Conservation (phyloP, 2,329 filamentous ascomycete species). For the Acarospora socialis region DNA sequence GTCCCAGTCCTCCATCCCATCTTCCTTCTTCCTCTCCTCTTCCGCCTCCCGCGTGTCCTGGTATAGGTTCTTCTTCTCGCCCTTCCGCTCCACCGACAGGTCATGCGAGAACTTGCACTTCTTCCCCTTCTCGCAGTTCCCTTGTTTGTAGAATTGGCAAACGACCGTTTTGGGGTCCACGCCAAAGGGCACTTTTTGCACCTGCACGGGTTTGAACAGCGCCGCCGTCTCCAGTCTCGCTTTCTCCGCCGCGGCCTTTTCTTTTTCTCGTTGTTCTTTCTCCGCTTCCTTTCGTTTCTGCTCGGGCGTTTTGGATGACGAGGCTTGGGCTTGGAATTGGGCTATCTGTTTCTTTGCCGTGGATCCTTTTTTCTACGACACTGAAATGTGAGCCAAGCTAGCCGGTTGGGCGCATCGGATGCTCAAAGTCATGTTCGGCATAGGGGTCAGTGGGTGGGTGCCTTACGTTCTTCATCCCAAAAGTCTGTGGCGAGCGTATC, state of each 20-base stretch:
- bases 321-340: constrained; percentile 60
- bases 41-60: constrained; percentile 65
- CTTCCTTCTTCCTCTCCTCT: constrained; percentile 61
- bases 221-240: constrained; percentile 68
- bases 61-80: constrained; percentile 84
- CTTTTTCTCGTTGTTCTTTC: constrained; percentile 55
- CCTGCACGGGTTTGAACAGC: constrained; percentile 80
- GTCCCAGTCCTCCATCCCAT: constrained; percentile 94
- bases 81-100: constrained; percentile 73
- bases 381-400: constrained; percentile 1
- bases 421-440: too few species aligned
- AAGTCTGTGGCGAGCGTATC: constrained; percentile 41
- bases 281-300: constrained; percentile 66
- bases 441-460: too few species aligned
- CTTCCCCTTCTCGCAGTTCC: constrained; percentile 88
- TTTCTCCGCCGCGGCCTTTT: constrained; percentile 80
- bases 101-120: constrained; percentile 99
- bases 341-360: constrained; percentile 83
- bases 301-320: constrained; percentile 64
- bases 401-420: neutral
- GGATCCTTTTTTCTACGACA: constrained; percentile 66
- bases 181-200: constrained; percentile 96
- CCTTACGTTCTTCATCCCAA: constrained; percentile 91
- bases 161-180: constrained; percentile 96
- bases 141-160: constrained; percentile 95